Percentiles rank a stretch among this genome's conserved stretches.
Conservation (phyloP, 2,329 filamentous ascomycete genomes). For the Lithohypha guttulata region DNA sequence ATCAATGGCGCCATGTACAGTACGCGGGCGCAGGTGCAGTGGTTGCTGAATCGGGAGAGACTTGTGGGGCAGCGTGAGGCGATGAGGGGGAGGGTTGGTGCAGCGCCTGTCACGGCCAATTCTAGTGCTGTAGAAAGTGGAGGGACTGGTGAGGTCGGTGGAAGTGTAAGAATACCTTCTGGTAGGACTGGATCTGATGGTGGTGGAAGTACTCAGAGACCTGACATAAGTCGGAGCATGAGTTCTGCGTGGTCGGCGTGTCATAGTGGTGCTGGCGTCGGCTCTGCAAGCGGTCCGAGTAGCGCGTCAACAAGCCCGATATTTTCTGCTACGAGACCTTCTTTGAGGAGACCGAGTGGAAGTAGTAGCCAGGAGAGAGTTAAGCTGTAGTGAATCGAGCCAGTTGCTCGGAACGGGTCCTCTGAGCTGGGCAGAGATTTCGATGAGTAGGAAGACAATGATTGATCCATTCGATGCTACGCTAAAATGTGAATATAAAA, state of each 20-base stretch:
- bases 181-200: neutral
- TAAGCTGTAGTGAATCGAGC: no score
- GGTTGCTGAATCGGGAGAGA: conserved; percentile 49
- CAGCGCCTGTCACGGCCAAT: conserved; percentile 12
- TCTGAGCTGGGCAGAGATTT: neutral
- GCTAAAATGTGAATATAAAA: neutral
- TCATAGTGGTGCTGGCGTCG: neutral
- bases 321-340: conserved; percentile 1
- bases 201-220: neutral
- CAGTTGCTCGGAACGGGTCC: no score
- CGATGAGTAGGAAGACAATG: neutral
- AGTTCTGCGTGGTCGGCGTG: neutral
- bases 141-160: neutral
- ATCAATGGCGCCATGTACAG: conserved; percentile 49
- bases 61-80: conserved; percentile 3
- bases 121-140: neutral
- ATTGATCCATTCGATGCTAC: no score
- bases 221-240: neutral
- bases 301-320: conserved; percentile 7
- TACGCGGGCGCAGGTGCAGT: conserved; percentile 51
- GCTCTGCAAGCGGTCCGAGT: conserved; percentile 2
- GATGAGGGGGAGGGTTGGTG: conserved; percentile 24
- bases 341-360: conserved; percentile 8
- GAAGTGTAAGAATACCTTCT: neutral
- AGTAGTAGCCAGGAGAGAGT: conserved; percentile 11